Base-by-base conservation (phyloP, 73 alveolate species). In the Paramecium sonneborni region DNA sequence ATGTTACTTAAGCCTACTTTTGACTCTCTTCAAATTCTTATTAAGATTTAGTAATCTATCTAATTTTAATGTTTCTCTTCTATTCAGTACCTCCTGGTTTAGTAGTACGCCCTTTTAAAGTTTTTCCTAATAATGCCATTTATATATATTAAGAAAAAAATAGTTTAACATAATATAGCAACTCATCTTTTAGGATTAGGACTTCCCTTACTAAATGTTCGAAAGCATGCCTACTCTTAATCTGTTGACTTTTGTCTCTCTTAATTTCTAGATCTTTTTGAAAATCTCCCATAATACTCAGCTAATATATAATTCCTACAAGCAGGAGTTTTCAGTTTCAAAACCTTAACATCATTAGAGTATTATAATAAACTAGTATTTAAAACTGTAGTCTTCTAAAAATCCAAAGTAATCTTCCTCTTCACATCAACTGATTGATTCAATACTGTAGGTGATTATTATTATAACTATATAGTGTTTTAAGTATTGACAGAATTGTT, bases 111-210 rank as follows among this genome's bases (percentile, higher is more conserved):
- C 99, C 99, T 79, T 96, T 96, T 74, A 96, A 92, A 20, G 95
- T 85, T 88, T 95, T 95, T 24, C 99, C 98, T 26, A 96, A 92
- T 76, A 76, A 76, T 34, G 96, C 99, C 99, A 96, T 96, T 86
- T 62, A 23, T 41, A 69, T 1, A 11, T 46, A 44, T 9, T 37
- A 52, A 52, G 68, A 52, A 52, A 52, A 52, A 52, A 18, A 18
- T 52, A 52, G 68, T 52, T 52, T 18, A 52, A 52, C 68, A 52
- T 52, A 35, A 2, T n/a, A 52, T 52, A 79, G 10, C 21, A 41
- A 43, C 10, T 44, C 44, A 79, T 43, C 74, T 79, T 44, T 39
- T 46, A 1, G 10, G 34, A 41, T 20, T 39, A 23, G 90, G 90
- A 79, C 90, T 79, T 20, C 41, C 90, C 90, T 39, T 79, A 79